phyloP scores from a whole-genome alignment of 345 rosid species.

The Corchorus capsularis region DNA sequence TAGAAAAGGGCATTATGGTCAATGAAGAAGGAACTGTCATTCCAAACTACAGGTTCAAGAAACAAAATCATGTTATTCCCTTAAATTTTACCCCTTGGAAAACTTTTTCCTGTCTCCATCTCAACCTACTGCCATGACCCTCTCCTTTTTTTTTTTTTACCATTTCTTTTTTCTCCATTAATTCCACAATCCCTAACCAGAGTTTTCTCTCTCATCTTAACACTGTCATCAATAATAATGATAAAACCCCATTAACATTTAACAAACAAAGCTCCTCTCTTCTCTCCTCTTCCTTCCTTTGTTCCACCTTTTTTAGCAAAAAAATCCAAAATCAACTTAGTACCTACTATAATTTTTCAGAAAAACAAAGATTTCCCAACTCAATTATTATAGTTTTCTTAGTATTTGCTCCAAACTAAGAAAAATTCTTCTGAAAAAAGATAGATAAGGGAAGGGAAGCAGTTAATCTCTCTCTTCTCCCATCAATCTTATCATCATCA shows the following conservation, averaged over 20 bases:
- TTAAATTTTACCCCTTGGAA: slow-evolving; percentile 26
- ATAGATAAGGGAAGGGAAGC: not conserved
- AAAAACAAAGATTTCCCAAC: not conserved
- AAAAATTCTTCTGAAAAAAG: not conserved
- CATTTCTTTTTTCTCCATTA: not conserved
- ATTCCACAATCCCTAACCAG: slow-evolving; percentile 20
- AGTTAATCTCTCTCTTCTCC: slow-evolving; percentile 18
- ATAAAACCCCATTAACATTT: not conserved
- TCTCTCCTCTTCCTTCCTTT: slow-evolving; percentile 10
- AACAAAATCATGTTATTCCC: slow-evolving; percentile 34
- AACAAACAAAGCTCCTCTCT: slow-evolving; percentile 13
- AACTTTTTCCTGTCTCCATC: slow-evolving; percentile 27
- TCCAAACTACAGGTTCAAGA: slow-evolving; percentile 27
- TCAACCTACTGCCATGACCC: slow-evolving; percentile 14
- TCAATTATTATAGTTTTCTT: slow-evolving; percentile 4
- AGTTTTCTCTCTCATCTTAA: not conserved
- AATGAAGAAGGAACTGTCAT: slow-evolving; percentile 30
- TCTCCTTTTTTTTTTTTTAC: too few species aligned
- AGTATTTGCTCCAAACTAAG: slow-evolving; percentile 26
- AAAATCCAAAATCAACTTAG: not conserved
- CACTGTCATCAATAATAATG: not conserved
- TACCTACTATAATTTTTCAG: slow-evolving; percentile 17
- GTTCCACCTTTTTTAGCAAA: slow-evolving; percentile 23
- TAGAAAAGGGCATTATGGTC: slow-evolving; percentile 24
- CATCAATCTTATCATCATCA: slow-evolving; percentile 30